Evolutionary conservation across 495 filamentous ascomycete species (phyloP), one percentile per base, ranked within the genome.

Genomic region (Hypoxylon lienhwacheense): DNA sequence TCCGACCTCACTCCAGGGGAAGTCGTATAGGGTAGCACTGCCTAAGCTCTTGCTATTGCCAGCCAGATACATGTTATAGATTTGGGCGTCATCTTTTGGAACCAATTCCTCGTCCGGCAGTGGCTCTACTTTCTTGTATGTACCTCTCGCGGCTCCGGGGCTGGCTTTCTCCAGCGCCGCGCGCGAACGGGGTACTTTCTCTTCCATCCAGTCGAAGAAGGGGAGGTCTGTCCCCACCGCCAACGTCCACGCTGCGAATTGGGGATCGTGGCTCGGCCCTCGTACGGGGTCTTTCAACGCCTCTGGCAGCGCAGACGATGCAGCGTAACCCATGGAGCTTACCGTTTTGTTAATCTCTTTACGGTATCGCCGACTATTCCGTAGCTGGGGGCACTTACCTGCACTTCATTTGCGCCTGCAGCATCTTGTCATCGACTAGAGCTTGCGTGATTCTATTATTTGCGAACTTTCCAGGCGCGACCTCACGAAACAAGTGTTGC

Each of bases 161-260:
- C 58, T 61, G 3, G 47, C 58, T 34, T 55, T 61, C 17, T 61
- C 58, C n/a, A 32, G 61, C 5, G 51, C 66, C 10, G 51, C 31
- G 6, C 55, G 37, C n/a, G 61, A 54, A 4, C 29, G 32, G 16
- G 60, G 56, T 10, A 66, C 53, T 19, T 55, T 62, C 43, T 71
- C 36, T 21, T 66, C 67, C 35, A 74, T 55, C 71, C 71, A 74
- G n/a, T 71, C 66, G 64, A 71, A 73, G 7, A 62, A 61, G 0
- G 67, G 19, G n/a, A 65, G 41, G 15, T 61, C 56, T 7, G 69
- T 72, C 0, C 59, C 63, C 2, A 73, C 21, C 3, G 72, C 64
- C 4, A 61, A 48, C 15, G 71, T 61, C 47, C 62, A 73, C 5
- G 72, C 61, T 3, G 72, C 51, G 15, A 66, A 19, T 57, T 43